A percentile compares a stretch with the other conserved stretches of the same genome.
These are phyloP conservation scores for Trichophyton benhamiae DNA, from an alignment of 2,329 filamentous ascomycete genomes.

Conservation along the genomic window DNA sequence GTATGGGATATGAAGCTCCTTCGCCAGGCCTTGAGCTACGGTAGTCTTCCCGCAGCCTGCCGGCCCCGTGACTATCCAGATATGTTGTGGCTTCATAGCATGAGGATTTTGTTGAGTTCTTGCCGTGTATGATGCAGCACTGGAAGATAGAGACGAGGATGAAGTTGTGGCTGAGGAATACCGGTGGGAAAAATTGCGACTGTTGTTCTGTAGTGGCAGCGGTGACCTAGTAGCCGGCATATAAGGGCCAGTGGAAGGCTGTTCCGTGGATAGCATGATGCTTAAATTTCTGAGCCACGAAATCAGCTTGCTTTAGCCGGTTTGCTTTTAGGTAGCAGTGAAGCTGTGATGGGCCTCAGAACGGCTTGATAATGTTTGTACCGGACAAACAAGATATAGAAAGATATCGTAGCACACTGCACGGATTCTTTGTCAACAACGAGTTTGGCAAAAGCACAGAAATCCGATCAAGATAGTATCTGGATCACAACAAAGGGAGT, in stretches of 20 bases:
- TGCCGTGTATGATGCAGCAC: slow-evolving; percentile 11
- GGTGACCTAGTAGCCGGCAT: background rate
- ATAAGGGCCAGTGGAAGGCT: slow-evolving; percentile 14
- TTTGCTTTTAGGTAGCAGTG: background rate
- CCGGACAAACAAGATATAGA: background rate
- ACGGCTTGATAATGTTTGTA: background rate
- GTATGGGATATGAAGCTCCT: slow-evolving; percentile 53
- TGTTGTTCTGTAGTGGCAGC: background rate
- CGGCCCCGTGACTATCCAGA: slow-evolving; percentile 69
- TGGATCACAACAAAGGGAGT: background rate
- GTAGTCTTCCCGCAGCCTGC: slow-evolving; percentile 72
- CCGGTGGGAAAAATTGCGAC: background rate
- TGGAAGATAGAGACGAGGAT: background rate
- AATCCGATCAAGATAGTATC: background rate
- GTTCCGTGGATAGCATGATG: slow-evolving; percentile 33
- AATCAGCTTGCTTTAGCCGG: background rate
- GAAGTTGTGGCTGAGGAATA: background rate
- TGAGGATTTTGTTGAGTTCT: slow-evolving; percentile 9
- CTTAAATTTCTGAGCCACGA: background rate
- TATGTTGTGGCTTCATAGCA: slow-evolving; percentile 48
- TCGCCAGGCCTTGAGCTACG: slow-evolving; percentile 53
- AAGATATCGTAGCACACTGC: background rate
- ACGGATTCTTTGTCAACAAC: background rate
- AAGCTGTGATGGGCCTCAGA: background rate
- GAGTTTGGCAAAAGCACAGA: background rate